A percentile compares a stretch with the other conserved stretches of the same genome.
Conservation (phyloP, 495 filamentous ascomycete genomes). For the Aspergillus taichungensis region DNA sequence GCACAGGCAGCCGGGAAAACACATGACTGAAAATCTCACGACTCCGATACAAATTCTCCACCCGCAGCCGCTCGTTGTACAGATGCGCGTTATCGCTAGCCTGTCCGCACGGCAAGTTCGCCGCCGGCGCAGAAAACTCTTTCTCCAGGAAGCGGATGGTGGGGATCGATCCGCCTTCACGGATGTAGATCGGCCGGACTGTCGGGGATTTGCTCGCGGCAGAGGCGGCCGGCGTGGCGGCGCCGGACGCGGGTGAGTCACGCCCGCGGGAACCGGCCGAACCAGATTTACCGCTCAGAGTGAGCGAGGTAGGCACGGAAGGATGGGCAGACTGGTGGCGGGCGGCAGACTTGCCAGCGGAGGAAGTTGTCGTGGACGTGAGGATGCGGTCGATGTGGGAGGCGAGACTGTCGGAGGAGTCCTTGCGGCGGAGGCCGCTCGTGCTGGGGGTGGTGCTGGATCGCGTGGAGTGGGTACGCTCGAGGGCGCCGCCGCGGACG, state of each 20-base stretch:
- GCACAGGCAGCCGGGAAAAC: constrained; percentile 60
- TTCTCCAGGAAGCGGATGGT: constrained; percentile 90
- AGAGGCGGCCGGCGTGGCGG: neutral
- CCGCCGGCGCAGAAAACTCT: constrained; percentile 85
- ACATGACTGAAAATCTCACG: constrained; percentile 84
- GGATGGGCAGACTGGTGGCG: constrained; percentile 31
- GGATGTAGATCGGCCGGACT: constrained; percentile 66
- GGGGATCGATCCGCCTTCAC: constrained; percentile 91
- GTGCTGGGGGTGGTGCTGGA: constrained; percentile 6
- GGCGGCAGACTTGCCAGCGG: constrained; percentile 23
- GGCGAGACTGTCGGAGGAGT: constrained; percentile 37
- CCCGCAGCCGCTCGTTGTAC: constrained; percentile 82
- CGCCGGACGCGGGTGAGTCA: neutral
- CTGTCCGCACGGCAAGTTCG: constrained; percentile 90
- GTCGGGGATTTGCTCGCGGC: neutral
- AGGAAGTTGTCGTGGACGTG: constrained; percentile 35
- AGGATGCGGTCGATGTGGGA: constrained; percentile 41
- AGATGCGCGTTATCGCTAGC: constrained; percentile 91
- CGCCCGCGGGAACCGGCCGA: neutral
- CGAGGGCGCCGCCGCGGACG: constrained; percentile 6
- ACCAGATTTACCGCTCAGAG: constrained; percentile 35
- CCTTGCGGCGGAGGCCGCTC: constrained; percentile 22
- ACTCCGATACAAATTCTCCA: constrained; percentile 84
- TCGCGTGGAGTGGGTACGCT: constrained; percentile 8
- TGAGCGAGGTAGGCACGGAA: constrained; percentile 48